Base-by-base conservation (phyloP, 2,329 filamentous ascomycete species). In the Cytospora mali region DNA sequence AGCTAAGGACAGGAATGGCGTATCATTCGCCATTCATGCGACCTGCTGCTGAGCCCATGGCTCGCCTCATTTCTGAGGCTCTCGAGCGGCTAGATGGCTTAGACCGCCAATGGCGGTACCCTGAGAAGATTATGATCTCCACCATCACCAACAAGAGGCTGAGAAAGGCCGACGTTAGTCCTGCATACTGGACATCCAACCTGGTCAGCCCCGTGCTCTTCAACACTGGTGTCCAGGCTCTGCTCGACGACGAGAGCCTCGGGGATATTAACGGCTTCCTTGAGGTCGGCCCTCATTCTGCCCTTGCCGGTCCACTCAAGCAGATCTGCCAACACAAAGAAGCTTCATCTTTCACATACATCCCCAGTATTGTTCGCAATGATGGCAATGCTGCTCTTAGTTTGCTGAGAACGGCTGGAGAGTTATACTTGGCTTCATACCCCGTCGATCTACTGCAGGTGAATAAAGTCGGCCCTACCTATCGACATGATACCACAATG, bases 221-320 rank as follows among this genome's bases (percentile, higher is more conserved):
- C 27, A 18, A 33, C 13, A 5, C 25, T 6, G 55, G 27, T 14
- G 55, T 57, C 2, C 16, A 33, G 6, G 14, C 6, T 4, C 3
- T 57, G 33, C 18, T 49, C 4, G 18, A n/a, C 16, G 18, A 21
- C 6, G 16, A 5, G 27, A 3, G 16, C 4, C 13, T 42, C 18
- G 11, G 10, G 4, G 35, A 31, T 3, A 6, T 31, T 25, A 49
- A 46, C 16, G 27, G 13, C 1, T 13, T 57, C 4, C 14, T 57
- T 9, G 55, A 57, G 9, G 27, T 57, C 23, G 55, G 55, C 4
- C 42, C 55, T 13, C 55, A 57, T n/a, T 13, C 39, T 11, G 55
- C 55, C 3, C 18, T 57, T 10, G 5, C 23, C 6, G 55, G 39
- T 3, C 39, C 55, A n/a, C 2, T 57, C 11, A 28, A 42, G 6